phyloP scores from a whole-genome alignment of 2,329 filamentous ascomycete genomes.

The Furcasterigmium sp. region DNA sequence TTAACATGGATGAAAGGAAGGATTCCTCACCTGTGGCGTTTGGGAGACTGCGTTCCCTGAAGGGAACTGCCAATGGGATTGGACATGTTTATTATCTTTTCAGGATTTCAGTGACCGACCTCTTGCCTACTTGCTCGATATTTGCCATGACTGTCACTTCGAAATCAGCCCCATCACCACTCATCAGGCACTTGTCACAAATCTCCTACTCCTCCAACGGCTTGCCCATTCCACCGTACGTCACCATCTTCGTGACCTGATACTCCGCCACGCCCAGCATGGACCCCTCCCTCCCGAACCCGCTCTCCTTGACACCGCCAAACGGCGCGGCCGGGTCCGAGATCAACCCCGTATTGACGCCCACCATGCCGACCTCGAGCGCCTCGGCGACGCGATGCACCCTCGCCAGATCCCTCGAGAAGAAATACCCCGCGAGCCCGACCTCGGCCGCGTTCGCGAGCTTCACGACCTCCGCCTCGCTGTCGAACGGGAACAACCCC shows the following conservation, averaged over 20 bases:
- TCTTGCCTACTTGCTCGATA: too few relatives aligned
- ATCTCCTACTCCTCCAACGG: conserved; percentile 8
- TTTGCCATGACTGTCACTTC: neutral
- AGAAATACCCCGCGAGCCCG: conserved; percentile 93
- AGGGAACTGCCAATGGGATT: too few relatives aligned
- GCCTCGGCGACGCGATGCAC: conserved; percentile 59
- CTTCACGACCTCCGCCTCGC: conserved; percentile 80
- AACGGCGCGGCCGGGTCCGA: conserved; percentile 59
- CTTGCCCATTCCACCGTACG: conserved; percentile 13
- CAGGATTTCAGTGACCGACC: too few relatives aligned
- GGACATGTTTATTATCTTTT: too few relatives aligned
- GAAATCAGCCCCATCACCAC: too few relatives aligned
- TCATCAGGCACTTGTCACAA: neutral
- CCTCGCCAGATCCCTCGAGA: conserved; percentile 59
- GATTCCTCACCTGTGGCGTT: neutral
- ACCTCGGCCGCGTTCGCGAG: conserved; percentile 80
- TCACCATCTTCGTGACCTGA: conserved; percentile 60
- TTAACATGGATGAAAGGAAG: too few relatives aligned
- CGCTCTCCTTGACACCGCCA: conserved; percentile 77
- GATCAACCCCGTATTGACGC: conserved; percentile 70
- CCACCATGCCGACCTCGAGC: conserved; percentile 83
- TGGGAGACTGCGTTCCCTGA: too few relatives aligned
- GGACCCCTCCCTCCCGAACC: conserved; percentile 74
- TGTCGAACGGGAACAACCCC: conserved; percentile 81
- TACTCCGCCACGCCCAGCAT: conserved; percentile 76